A percentile compares a stretch with the other conserved stretches of the same genome.
phyloP scores from a whole-genome alignment of 2,329 filamentous ascomycete genomes.

The Ophiocordyceps polyrhachis-furcata region DNA sequence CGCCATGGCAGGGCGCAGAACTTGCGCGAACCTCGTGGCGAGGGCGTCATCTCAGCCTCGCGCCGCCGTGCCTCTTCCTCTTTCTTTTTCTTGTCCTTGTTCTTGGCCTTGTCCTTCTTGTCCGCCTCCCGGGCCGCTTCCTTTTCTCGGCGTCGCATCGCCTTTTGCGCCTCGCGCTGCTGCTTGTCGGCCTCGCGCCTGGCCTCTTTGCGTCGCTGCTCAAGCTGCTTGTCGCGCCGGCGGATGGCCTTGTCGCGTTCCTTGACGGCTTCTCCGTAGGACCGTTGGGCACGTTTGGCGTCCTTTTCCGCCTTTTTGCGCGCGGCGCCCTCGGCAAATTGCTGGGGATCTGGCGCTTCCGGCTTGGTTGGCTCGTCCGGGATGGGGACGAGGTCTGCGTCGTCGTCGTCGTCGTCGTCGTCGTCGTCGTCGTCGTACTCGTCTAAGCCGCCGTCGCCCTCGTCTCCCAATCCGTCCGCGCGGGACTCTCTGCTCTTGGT shows the following conservation, averaged over 20 bases:
- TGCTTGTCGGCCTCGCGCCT: constrained; percentile 22
- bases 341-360: constrained; percentile 28
- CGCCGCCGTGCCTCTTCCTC: neutral
- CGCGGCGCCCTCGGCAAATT: constrained; percentile 36
- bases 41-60: neutral
- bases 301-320: constrained; percentile 54
- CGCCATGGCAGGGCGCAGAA: constrained; percentile 56
- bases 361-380: constrained; percentile 29
- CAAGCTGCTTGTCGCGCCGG: constrained; percentile 40
- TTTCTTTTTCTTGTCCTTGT: constrained; percentile 5
- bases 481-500: neutral
- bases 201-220: constrained; percentile 30
- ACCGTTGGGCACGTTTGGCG: constrained; percentile 40
- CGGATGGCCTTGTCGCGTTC: constrained; percentile 44
- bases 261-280: constrained; percentile 48
- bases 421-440: neutral
- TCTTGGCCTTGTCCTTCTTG: constrained; percentile 1
- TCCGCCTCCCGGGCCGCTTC: constrained; percentile 10
- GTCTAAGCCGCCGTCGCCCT: neutral
- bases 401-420: neutral
- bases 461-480: neutral
- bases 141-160: constrained; percentile 14
- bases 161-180: constrained; percentile 21
- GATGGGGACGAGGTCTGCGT: constrained; percentile 20
- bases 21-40: constrained; percentile 38